Conservation (phyloP, 371 early-diverging fungal genomes). For the Fennellomyces sp. region DNA sequence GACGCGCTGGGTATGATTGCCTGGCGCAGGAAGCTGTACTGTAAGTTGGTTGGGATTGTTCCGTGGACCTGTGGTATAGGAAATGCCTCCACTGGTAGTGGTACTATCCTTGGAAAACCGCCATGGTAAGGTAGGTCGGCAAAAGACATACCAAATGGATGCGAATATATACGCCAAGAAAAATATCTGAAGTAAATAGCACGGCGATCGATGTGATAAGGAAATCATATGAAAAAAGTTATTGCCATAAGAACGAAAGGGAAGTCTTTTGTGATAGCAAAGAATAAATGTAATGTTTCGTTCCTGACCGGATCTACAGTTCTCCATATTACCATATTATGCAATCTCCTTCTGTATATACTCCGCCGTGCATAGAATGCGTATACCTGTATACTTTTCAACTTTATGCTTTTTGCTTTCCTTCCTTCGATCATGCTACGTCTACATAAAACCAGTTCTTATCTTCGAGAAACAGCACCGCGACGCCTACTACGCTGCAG, state of each 20-base stretch:
- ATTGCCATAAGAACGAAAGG: neutral
- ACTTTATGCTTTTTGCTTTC: neutral
- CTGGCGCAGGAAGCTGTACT: constrained; percentile 26
- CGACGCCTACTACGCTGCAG: neutral
- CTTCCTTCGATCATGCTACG: neutral
- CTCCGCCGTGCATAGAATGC: too few relatives aligned
- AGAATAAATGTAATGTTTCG: too few relatives aligned
- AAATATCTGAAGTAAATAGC: neutral
- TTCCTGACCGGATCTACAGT: too few relatives aligned
- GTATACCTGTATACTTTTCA: too few relatives aligned
- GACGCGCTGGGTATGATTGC: constrained; percentile 35
- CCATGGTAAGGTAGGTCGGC: neutral
- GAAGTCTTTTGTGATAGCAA: too few relatives aligned
- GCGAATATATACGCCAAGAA: neutral
- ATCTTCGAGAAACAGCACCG: neutral
- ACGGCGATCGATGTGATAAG: neutral
- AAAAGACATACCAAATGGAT: neutral
- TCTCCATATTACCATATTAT: too few relatives aligned
- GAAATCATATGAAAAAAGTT: constrained; percentile 1
- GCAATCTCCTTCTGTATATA: too few relatives aligned
- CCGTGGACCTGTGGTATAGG: constrained; percentile 31
- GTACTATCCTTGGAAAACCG: neutral
- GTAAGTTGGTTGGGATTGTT: constrained; percentile 25
- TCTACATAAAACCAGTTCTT: neutral
- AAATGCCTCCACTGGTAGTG: neutral